Base-by-base conservation (phyloP, 495 filamentous ascomycete species). In the Amniculicola lignicola region DNA sequence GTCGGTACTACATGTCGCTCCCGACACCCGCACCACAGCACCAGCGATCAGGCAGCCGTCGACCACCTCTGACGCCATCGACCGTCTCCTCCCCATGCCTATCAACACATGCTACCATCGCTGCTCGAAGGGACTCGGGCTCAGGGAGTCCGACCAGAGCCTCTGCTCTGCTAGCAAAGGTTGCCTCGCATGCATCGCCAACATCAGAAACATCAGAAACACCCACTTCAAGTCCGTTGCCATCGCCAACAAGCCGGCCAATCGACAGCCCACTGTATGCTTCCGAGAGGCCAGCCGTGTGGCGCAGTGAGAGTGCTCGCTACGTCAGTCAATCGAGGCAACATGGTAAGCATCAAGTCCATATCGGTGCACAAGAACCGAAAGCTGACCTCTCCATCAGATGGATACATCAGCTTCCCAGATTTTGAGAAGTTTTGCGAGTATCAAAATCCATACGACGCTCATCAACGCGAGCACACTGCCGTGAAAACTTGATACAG, bases 351-450 rank as follows among this genome's bases (percentile, higher is more conserved):
- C 40, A 33, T 19, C 14, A 14, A 21, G n/a, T n/a, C n/a, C n/a
- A n/a, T n/a, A 9, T 18, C 2, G 25, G 7, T 15, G 10, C 19
- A 16, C 31, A 33, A 40, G 15, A 23, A 24, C 27, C 48, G n/a
- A 33, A 31, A 19, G 45, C 63, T 54, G 67, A 70, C 57, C 37
- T 31, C n/a, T 40, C 46, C 47, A 19, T 38, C 57, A 67, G 75
- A 74, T 51, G 74, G 71, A 16, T 77, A 77, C 59, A 62, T 77
- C 33, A 74, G 70, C 55, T 77, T 77, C 53, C 75, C 75, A 7
- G 71, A 72, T 46, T 77, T 77, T 49, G 75, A 77, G 52, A 61
- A 67, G 57, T 63, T 69, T 51, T 58, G 53, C 46, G 39, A 62
- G 55, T 55, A 25, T 15, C 59, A 54, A 15, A 56, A 57, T 19